phyloP scores from a whole-genome alignment of 257 asterid species.

The Schizonepeta tenuifolia region DNA sequence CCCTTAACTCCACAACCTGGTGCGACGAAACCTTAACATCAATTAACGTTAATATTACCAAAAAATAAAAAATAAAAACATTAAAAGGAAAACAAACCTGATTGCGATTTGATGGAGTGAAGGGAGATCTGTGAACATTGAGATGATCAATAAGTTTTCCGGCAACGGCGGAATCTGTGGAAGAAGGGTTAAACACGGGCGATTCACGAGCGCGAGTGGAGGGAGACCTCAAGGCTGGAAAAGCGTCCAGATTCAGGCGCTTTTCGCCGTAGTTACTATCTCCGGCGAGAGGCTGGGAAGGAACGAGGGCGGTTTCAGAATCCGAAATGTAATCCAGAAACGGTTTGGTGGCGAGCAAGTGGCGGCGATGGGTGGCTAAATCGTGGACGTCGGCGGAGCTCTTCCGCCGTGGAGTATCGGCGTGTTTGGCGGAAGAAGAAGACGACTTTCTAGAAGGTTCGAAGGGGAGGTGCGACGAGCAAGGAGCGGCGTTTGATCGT shows the following conservation, averaged over 20 bases:
- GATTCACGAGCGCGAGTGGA: slow-evolving; percentile 50
- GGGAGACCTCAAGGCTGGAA: slow-evolving; percentile 45
- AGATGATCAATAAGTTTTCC: slow-evolving; percentile 38
- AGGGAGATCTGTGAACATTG: slow-evolving; percentile 39
- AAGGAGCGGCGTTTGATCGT: slow-evolving; percentile 45
- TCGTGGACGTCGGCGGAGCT: slow-evolving; percentile 72
- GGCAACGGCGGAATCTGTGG: not conserved
- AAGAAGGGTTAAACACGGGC: slow-evolving; percentile 43
- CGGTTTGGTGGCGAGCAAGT: slow-evolving; percentile 55
- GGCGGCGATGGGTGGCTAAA: slow-evolving; percentile 44
- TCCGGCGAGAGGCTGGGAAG: slow-evolving; percentile 26
- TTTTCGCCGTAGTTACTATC: slow-evolving; percentile 11
- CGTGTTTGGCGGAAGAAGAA: slow-evolving; percentile 33
- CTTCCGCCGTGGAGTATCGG: slow-evolving; percentile 50
- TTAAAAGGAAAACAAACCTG: slow-evolving; percentile 41
- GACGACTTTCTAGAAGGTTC: slow-evolving; percentile 52
- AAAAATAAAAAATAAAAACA: not conserved
- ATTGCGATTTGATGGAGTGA: slow-evolving; percentile 34
- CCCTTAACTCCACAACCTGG: slow-evolving; percentile 92
- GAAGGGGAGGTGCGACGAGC: slow-evolving; percentile 65
- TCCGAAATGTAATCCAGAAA: slow-evolving; percentile 37
- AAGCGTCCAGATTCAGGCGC: slow-evolving; percentile 32
- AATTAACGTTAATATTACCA: not conserved
- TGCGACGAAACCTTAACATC: not conserved
- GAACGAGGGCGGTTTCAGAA: slow-evolving; percentile 36